Evolutionary conservation across 345 rosid genomes (phyloP).

Genomic region (Firmiana major): DNA sequence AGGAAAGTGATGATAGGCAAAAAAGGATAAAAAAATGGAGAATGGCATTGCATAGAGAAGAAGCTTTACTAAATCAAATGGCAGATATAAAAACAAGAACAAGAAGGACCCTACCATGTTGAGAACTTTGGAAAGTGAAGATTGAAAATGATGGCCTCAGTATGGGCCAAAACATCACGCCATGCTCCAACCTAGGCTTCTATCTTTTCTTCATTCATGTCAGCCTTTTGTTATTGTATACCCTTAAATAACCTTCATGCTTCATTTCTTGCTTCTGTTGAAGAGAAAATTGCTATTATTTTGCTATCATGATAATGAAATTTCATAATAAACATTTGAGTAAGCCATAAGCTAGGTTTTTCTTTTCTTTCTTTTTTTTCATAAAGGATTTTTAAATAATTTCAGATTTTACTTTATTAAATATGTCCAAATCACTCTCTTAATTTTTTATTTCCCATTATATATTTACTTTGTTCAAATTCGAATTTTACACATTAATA

Average conservation of each 20-base stretch:
- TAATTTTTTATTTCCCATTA: not conserved
- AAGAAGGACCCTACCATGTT: slow-evolving; percentile 20
- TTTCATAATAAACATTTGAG: not conserved
- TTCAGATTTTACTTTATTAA: not conserved
- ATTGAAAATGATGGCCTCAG: slow-evolving; percentile 11
- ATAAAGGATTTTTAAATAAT: not conserved
- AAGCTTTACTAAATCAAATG: too few species aligned
- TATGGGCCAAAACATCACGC: slow-evolving; percentile 4
- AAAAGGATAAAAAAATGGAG: not conserved
- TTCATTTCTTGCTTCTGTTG: too few species aligned
- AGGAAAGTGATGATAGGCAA: not conserved
- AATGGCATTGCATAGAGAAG: not conserved
- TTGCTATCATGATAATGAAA: too few species aligned
- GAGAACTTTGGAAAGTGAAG: not conserved
- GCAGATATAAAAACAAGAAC: not conserved
- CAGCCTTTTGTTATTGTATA: too few species aligned
- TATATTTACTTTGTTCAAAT: too few species aligned
- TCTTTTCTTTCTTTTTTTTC: not conserved
- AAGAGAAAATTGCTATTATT: too few species aligned
- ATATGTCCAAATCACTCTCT: not conserved
- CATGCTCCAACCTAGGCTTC: not conserved
- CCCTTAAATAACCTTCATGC: too few species aligned
- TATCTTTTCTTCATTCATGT: not conserved
- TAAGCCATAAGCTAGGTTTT: not conserved
- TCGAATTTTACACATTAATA: too few species aligned